Evolutionary conservation across 176 grass and related monocot species (phyloP), one percentile per base, ranked within the genome.

Genomic region (Oryza nivara): DNA sequence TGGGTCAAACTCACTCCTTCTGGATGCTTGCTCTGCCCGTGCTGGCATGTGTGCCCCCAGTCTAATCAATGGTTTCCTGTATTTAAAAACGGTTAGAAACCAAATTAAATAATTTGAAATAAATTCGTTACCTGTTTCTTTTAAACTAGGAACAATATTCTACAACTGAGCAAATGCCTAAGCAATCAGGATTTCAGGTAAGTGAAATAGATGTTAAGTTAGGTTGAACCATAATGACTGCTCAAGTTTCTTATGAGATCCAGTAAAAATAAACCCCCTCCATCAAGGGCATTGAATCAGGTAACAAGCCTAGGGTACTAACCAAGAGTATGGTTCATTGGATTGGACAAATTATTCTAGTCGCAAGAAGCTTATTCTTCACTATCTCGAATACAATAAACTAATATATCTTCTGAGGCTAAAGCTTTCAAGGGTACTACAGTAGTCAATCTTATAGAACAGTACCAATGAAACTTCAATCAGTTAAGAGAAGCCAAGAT

Each of bases 1-100:
- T 2, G 91, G 86, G 6, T 98, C 91, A 0, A 84, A 90, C 25
- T 91, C 90, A 5, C 88, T 92, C 70, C 85, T 88, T 58, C 89
- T 92, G 20, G 71, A 83, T 77, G 77, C 85, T 78, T 92, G 88
- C 84, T 99, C 97, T 76, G 97, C 97, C 4, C 73, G 86, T 63
- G 93, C 97, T 56, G 97, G 93, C 92, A 99, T 96, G 84, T 94
- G 88, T 4, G 92, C 68, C 73, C 97, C 97, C 56, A 99, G 66
- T 44, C 88, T 77, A 74, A 94, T 89, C 76, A 88, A 84, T 76
- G 91, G 92, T 44, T 99, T 99, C 89, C 96, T 99, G 86, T 77
- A 90, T 69, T 36, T 38, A 63, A 77, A 80, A 44, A 90, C 32
- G 75, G 78, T 79, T 83, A 83, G 63, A 81, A 83, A 80, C 34